Conservation (phyloP, 129 eudicot species). For the Helianthus tuberosus region DNA sequence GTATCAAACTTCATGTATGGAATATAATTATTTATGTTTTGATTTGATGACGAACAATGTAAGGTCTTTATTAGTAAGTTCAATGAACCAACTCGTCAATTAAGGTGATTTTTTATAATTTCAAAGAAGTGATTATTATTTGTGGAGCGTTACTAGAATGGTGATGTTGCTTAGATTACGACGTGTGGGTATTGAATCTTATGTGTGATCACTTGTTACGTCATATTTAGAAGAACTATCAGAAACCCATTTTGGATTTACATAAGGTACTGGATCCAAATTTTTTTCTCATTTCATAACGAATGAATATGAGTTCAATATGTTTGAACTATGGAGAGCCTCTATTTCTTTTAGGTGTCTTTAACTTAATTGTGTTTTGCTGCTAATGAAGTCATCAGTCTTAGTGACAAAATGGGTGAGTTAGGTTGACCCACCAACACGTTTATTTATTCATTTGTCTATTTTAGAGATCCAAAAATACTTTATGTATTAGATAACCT, state of each 20-base stretch:
- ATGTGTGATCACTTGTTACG: not conserved
- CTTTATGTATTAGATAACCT: not conserved
- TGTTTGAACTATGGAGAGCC: not conserved
- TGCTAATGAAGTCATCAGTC: not conserved
- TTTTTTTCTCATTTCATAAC: not conserved
- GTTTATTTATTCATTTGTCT: not conserved
- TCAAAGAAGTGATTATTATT: constrained; percentile 3
- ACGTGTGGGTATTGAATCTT: constrained; percentile 1
- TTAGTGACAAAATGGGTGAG: not conserved
- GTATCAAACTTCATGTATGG: constrained; percentile 11
- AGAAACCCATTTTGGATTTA: constrained; percentile 3
- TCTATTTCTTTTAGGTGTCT: not conserved
- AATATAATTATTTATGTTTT: constrained; percentile 4
- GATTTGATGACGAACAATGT: not conserved
- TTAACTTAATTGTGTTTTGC: constrained; percentile 12
- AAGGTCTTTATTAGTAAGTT: constrained; percentile 13
- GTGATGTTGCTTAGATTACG: constrained; percentile 10
- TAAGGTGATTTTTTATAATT: constrained; percentile 16
- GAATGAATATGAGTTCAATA: not conserved
- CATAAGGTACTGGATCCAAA: not conserved
- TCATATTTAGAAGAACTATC: not conserved
- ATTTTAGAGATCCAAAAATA: not conserved
- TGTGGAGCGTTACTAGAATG: constrained; percentile 7
- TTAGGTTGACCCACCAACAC: not conserved
- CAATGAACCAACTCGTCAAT: not conserved